phyloP scores from a whole-genome alignment of 2,329 filamentous ascomycete genomes.

The Talaromyces sp. region DNA sequence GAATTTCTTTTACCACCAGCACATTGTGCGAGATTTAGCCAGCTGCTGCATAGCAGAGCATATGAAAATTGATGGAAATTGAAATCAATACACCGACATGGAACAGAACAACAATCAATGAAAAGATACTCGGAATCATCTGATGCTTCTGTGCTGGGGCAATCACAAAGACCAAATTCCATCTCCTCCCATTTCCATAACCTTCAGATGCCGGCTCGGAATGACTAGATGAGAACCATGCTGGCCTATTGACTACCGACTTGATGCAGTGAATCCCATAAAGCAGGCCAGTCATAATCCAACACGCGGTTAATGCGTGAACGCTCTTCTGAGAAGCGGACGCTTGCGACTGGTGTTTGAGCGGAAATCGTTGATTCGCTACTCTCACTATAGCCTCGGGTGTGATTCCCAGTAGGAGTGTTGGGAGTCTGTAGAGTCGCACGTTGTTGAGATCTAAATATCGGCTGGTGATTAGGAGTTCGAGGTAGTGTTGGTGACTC shows the following conservation, averaged over 20 bases:
- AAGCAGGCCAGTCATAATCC: not conserved
- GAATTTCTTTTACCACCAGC: not conserved
- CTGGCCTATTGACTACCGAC: not conserved
- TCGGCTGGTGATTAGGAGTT: not conserved
- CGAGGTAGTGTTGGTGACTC: not conserved
- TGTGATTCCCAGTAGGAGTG: not conserved
- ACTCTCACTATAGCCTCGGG: not conserved
- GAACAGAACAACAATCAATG: not conserved
- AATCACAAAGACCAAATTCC: not conserved
- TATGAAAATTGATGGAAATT: not conserved
- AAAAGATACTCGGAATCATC: not conserved
- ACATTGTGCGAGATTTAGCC: not conserved
- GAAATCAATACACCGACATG: not conserved
- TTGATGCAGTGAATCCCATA: conserved; percentile 10
- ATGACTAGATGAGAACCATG: not conserved
- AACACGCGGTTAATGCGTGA: not conserved
- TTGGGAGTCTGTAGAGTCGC: not conserved
- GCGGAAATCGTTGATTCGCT: conserved; percentile 6
- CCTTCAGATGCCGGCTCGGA: not conserved
- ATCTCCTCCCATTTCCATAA: not conserved
- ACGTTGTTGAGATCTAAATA: not conserved
- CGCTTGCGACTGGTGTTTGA: not conserved
- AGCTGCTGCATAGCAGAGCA: not conserved
- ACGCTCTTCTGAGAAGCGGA: not conserved
- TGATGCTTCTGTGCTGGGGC: not conserved